phyloP scores from a whole-genome alignment of 345 rosid genomes.

The Lagerstroemia speciosa region DNA sequence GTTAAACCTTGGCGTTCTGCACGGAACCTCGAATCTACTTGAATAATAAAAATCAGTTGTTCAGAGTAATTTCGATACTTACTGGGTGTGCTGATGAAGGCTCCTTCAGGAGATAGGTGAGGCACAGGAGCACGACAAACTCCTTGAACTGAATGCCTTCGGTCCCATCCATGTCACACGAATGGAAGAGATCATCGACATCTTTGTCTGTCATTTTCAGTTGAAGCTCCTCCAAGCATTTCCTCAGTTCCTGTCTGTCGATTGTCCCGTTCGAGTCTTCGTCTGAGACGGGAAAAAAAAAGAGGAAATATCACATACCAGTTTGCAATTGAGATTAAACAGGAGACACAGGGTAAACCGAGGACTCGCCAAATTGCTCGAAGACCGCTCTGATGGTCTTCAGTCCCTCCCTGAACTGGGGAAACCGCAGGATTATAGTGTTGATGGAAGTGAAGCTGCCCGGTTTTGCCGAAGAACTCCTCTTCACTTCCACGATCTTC shows the following conservation, averaged over 20 bases:
- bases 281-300: conserved; percentile 32
- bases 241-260: conserved; percentile 56
- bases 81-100: conserved; percentile 26
- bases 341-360: not conserved
- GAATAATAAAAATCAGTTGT: too few species aligned
- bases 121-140: conserved; percentile 72
- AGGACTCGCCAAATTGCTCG: conserved; percentile 50
- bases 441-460: conserved; percentile 49
- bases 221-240: conserved; percentile 52
- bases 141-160: conserved; percentile 76
- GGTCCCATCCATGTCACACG: conserved; percentile 75
- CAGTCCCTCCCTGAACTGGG: conserved; percentile 51
- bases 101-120: conserved; percentile 55
- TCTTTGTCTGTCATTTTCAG: conserved; percentile 49
- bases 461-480: conserved; percentile 26
- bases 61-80: not conserved
- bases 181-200: conserved; percentile 58
- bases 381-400: conserved; percentile 56
- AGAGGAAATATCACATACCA: not conserved
- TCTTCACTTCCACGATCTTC: conserved; percentile 61
- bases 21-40: too few species aligned
- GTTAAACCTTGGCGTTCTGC: too few species aligned
- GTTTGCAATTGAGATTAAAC: not conserved
- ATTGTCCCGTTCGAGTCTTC: conserved; percentile 59
- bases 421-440: conserved; percentile 66